A percentile compares a stretch with the other conserved stretches of the same genome.
Conservation (phyloP, 257 asterid species). For the Rhazya stricta region DNA sequence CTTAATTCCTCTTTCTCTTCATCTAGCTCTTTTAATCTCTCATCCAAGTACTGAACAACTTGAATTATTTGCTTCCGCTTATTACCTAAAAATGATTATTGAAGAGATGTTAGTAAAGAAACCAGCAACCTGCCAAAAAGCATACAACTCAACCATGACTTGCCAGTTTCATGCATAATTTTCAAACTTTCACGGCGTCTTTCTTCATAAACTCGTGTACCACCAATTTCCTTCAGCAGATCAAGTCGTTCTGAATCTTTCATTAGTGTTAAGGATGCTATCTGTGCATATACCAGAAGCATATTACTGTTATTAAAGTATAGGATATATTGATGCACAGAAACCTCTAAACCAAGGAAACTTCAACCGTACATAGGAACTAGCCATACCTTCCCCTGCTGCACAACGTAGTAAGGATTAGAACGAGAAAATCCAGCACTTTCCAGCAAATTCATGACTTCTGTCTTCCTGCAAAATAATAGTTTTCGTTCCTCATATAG, state of each 20-base stretch:
- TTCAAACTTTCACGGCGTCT: constrained; percentile 98
- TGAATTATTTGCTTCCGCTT: constrained; percentile 93
- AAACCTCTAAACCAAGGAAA: background rate
- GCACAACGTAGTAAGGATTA: constrained; percentile 98
- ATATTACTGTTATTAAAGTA: constrained; percentile 12
- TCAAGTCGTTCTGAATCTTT: constrained; percentile 95
- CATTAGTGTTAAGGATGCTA: constrained; percentile 87
- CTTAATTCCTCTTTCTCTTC: constrained; percentile 96
- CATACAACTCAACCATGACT: constrained; percentile 25
- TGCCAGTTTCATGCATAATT: constrained; percentile 96
- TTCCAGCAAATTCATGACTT: constrained; percentile 96
- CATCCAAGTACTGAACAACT: constrained; percentile 96
- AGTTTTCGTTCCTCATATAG: constrained; percentile 20
- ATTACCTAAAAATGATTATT: constrained; percentile 52
- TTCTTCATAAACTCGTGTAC: constrained; percentile 98
- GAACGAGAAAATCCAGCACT: constrained; percentile 99
- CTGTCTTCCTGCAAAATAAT: constrained; percentile 75
- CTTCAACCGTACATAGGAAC: constrained; percentile 11
- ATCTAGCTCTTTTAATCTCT: constrained; percentile 92
- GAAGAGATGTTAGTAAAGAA: constrained; percentile 26
- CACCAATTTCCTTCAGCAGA: constrained; percentile 98
- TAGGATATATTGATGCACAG: constrained; percentile 2
- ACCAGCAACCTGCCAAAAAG: constrained; percentile 19
- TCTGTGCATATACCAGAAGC: constrained; percentile 54
- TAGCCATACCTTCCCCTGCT: constrained; percentile 82